Evolutionary conservation across 2,329 filamentous ascomycete genomes (phyloP).

Genomic region (Cadophora luteo-olivacea): DNA sequence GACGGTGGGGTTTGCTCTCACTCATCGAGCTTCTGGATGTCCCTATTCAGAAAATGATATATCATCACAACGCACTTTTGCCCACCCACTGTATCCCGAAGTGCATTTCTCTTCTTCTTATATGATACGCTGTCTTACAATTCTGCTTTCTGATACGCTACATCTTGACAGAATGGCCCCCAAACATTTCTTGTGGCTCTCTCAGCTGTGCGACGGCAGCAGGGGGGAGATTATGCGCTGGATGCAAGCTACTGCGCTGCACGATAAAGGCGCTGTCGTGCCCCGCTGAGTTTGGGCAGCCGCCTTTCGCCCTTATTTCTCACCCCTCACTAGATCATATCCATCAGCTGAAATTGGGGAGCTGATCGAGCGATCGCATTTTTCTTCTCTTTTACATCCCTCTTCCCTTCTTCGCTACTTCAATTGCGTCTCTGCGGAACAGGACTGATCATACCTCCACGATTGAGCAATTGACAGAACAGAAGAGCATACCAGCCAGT

Average conservation of each 20-base stretch:
- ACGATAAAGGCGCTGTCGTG: constrained; percentile 17
- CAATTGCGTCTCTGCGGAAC: not conserved
- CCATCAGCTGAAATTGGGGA: not conserved
- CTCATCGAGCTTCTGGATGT: not conserved
- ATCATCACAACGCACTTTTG: not conserved
- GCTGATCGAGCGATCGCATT: constrained; percentile 11
- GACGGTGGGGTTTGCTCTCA: not conserved
- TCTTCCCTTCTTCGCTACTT: constrained; percentile 4
- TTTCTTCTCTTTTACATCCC: not conserved
- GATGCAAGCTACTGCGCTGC: constrained; percentile 16
- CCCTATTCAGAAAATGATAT: not conserved
- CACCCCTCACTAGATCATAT: constrained; percentile 12
- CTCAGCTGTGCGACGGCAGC: constrained; percentile 12
- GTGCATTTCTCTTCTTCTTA: not conserved
- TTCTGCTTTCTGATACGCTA: not conserved
- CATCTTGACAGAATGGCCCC: constrained; percentile 18
- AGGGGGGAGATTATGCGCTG: constrained; percentile 23
- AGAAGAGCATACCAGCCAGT: not conserved
- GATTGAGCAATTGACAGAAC: not conserved
- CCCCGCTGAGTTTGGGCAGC: constrained; percentile 12
- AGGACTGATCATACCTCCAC: not conserved
- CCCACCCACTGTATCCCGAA: not conserved
- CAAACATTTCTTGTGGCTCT: constrained; percentile 24
- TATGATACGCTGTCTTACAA: not conserved
- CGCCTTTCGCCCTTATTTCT: constrained; percentile 11